These are phyloP conservation scores for Fraxinus quadrangulata DNA, from an alignment of 257 asterid species.

Conservation along the genomic window DNA sequence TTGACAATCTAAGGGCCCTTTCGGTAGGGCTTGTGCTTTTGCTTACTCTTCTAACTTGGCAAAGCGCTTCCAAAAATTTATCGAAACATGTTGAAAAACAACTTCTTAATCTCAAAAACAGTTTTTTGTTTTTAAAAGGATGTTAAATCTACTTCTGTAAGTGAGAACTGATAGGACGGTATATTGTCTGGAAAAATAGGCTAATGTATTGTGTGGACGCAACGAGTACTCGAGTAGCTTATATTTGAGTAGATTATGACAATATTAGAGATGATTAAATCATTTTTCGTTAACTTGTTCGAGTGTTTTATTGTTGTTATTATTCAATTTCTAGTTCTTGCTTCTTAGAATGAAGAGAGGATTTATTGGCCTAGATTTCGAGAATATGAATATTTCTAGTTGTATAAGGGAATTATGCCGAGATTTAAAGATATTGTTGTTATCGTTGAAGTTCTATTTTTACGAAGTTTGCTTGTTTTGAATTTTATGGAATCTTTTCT, in stretches of 20 bases:
- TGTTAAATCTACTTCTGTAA: background rate
- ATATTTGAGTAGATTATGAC: background rate
- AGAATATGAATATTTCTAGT: background rate
- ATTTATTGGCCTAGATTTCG: background rate
- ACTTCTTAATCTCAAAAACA: no score
- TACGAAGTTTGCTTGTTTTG: no score
- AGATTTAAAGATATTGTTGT: background rate
- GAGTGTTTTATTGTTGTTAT: background rate
- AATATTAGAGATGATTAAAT: no score
- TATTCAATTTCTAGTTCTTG: background rate
- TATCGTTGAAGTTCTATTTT: background rate
- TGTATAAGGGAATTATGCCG: background rate
- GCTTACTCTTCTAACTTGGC: no score
- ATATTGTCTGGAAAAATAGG: background rate
- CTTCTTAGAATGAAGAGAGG: background rate
- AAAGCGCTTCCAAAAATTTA: no score
- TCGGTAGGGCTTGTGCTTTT: no score
- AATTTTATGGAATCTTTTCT: no score
- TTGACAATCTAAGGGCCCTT: no score
- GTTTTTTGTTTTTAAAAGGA: no score
- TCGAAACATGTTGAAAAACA: no score
- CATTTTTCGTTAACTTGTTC: background rate
- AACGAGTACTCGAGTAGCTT: background rate
- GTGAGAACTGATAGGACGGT: background rate
- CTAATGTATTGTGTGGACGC: background rate